Evolutionary conservation across 345 rosid species (phyloP).

Genomic region (Theobroma cacao): DNA sequence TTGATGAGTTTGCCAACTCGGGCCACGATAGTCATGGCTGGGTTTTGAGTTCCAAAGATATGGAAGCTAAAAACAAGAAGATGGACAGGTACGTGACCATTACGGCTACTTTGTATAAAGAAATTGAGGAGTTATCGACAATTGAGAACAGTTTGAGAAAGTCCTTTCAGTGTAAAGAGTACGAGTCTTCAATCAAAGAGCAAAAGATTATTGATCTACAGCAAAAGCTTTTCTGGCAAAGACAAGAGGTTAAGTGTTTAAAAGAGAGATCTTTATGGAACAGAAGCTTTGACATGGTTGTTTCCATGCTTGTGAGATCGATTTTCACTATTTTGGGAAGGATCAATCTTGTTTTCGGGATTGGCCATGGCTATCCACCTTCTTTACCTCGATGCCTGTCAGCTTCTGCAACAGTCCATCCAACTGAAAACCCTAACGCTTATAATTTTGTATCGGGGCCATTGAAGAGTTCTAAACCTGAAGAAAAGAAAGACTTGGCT

Average conservation of each 20-base stretch:
- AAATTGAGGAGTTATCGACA: constrained; percentile 73
- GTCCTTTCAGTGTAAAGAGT: constrained; percentile 25
- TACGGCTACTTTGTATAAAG: constrained; percentile 67
- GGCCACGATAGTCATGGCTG: constrained; percentile 64
- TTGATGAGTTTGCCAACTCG: constrained; percentile 63
- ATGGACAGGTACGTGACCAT: constrained; percentile 68
- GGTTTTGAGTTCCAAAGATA: constrained; percentile 59
- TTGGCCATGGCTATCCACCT: constrained; percentile 44
- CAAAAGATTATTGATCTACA: constrained; percentile 66
- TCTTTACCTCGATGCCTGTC: constrained; percentile 69
- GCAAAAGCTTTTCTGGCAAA: constrained; percentile 60
- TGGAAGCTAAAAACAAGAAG: constrained; percentile 65
- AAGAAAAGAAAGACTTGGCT: constrained; percentile 10
- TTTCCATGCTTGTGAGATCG: constrained; percentile 53
- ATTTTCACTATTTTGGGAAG: constrained; percentile 72
- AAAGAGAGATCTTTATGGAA: constrained; percentile 86
- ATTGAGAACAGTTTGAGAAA: constrained; percentile 58
- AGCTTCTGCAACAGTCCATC: constrained; percentile 78
- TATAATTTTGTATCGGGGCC: constrained; percentile 43
- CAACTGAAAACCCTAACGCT: constrained; percentile 40
- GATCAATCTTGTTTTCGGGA: constrained; percentile 68
- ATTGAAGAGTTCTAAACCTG: constrained; percentile 21
- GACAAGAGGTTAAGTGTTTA: constrained; percentile 73
- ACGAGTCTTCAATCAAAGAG: constrained; percentile 32
- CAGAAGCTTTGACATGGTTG: constrained; percentile 69